These are phyloP conservation scores for Groenewaldozyma sp. DNA, from an alignment of 1,139 yeast genomes.

Conservation along the genomic window DNA sequence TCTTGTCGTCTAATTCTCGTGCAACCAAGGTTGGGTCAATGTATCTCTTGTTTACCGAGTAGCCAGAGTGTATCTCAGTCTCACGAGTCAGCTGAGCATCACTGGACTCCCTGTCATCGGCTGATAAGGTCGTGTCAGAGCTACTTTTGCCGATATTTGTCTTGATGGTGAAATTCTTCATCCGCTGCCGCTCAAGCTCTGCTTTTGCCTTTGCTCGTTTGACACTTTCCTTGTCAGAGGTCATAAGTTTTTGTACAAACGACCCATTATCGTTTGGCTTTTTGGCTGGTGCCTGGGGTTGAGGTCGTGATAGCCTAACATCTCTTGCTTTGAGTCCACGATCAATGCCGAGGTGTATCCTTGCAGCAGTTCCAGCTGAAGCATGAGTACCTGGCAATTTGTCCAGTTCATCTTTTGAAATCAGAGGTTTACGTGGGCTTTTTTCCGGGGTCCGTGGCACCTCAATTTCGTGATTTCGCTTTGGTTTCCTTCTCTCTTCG, in stretches of 20 bases:
- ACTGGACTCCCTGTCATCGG: neutral
- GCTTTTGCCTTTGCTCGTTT: constrained; percentile 4
- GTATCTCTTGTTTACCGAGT: constrained; percentile 12
- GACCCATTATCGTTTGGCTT: neutral
- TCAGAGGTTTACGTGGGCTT: neutral
- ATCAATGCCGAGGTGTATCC: constrained; percentile 13
- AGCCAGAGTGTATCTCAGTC: constrained; percentile 14
- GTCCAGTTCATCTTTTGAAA: no score
- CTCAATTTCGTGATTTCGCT: no score
- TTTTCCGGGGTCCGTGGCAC: constrained; percentile 4
- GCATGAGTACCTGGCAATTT: no score
- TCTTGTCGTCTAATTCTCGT: constrained; percentile 15
- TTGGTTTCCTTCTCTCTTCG: neutral
- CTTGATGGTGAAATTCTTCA: constrained; percentile 8
- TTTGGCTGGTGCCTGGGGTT: neutral
- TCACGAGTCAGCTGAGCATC: no score
- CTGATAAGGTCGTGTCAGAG: neutral
- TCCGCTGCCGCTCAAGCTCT: constrained; percentile 8
- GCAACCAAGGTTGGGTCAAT: constrained; percentile 9
- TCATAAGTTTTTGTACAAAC: constrained; percentile 6
- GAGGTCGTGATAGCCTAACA: neutral
- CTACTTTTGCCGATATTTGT: constrained; percentile 4
- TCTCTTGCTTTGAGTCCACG: neutral
- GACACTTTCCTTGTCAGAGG: neutral
- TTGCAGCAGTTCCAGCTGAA: constrained; percentile 9